A percentile compares a stretch with the other conserved stretches of the same genome.
These are phyloP conservation scores for Kuraishia cidri DNA, from an alignment of 805 yeast species.

Conservation along the genomic window DNA sequence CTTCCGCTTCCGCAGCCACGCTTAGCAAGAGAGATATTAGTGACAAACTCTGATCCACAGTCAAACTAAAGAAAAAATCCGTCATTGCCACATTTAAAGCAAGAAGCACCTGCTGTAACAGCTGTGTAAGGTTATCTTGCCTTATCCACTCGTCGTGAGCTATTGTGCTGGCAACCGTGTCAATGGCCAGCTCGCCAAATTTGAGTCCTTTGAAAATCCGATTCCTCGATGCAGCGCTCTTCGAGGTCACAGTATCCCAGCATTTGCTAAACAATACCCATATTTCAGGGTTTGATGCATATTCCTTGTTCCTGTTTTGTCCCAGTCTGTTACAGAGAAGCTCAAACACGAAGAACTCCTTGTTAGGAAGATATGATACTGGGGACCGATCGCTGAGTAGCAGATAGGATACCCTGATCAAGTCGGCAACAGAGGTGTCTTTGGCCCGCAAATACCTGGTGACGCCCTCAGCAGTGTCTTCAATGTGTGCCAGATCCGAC, in stretches of 20 bases:
- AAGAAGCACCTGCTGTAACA: too few relatives aligned
- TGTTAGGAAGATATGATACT: slow-evolving; percentile 48
- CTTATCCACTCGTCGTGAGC: too few relatives aligned
- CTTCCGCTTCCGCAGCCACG: too few relatives aligned
- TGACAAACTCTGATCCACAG: too few relatives aligned
- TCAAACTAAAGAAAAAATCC: too few relatives aligned
- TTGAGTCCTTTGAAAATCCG: slow-evolving; percentile 30
- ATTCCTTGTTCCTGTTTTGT: slow-evolving; percentile 24
- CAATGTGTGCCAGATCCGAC: too few relatives aligned
- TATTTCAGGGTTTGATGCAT: slow-evolving; percentile 29
- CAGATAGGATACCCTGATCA: slow-evolving; percentile 1
- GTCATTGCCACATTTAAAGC: too few relatives aligned
- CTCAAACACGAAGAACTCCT: slow-evolving; percentile 45
- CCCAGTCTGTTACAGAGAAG: slow-evolving; percentile 51
- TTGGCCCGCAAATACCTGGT: slow-evolving; percentile 54
- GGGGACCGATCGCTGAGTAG: not conserved
- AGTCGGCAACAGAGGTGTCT: slow-evolving; percentile 27
- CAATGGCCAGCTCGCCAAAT: slow-evolving; percentile 24
- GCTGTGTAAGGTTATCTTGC: too few relatives aligned
- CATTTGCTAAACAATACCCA: slow-evolving; percentile 42
- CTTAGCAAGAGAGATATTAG: too few relatives aligned
- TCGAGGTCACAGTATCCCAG: slow-evolving; percentile 13
- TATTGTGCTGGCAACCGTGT: too few relatives aligned
- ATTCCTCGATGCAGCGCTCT: slow-evolving; percentile 22
- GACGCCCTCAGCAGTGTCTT: slow-evolving; percentile 37